Evolutionary conservation across 441 rosid genomes (phyloP).

Genomic region (Gossypium davidsonii): DNA sequence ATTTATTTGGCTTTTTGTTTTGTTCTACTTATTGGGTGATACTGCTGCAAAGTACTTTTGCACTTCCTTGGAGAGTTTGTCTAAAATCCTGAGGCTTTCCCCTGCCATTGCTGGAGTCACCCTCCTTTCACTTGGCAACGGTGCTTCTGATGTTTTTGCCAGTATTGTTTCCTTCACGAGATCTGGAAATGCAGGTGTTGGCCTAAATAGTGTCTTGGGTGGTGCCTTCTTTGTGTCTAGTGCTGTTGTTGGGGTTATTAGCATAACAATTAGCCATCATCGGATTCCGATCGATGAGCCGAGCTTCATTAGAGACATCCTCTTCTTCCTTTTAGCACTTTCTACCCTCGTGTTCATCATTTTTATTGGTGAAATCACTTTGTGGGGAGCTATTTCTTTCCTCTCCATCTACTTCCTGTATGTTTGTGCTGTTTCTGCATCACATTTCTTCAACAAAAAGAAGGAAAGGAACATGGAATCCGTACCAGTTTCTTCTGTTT

Average conservation of each 20-base stretch:
- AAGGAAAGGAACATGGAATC: constrained; percentile 17
- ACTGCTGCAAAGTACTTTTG: constrained; percentile 85
- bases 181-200: constrained; percentile 59
- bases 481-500: neutral
- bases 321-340: constrained; percentile 62
- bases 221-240: constrained; percentile 81
- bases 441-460: constrained; percentile 24
- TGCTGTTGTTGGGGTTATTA: constrained; percentile 74
- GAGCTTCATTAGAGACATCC: constrained; percentile 65
- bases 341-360: constrained; percentile 53
- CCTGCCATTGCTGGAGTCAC: constrained; percentile 85
- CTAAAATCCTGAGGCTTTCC: constrained; percentile 63
- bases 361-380: constrained; percentile 38
- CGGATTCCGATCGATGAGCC: constrained; percentile 50
- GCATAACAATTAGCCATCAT: constrained; percentile 31
- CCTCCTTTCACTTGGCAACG: constrained; percentile 84
- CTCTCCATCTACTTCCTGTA: constrained; percentile 58
- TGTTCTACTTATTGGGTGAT: constrained; percentile 75
- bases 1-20: constrained; percentile 54
- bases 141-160: constrained; percentile 83
- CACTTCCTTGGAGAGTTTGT: constrained; percentile 64
- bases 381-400: constrained; percentile 57
- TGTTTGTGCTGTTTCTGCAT: constrained; percentile 40
- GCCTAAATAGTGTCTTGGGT: constrained; percentile 70
- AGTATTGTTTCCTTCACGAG: constrained; percentile 75